Base-by-base conservation (phyloP, 2,329 filamentous ascomycete species). In the Chalara sp. region DNA sequence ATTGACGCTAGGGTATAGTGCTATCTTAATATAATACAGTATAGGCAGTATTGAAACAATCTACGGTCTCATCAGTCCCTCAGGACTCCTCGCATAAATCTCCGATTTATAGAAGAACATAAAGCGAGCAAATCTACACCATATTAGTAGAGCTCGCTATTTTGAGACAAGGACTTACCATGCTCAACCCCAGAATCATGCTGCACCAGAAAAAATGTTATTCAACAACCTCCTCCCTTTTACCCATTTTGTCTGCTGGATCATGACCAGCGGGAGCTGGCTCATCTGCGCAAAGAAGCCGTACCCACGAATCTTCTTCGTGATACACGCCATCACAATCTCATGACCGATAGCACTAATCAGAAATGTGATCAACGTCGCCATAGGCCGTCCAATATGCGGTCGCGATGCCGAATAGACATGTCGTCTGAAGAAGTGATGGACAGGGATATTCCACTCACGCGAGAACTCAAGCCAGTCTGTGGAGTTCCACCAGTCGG, bases 371-470 rank as follows among this genome's bases (percentile, higher is more conserved):
- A 96, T 87, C 54, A 90, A 72, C 30, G 91, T 97, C 30, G 93
- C 91, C 51, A 86, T 75, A 12, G 79, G 76, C 51, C 84, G 82
- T 21, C 89, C 91, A 61, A 95, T 84, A 59, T 86, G 83, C 10
- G 84, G 81, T 7, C 87, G 78, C 10, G 85, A 87, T 2, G 90
- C 90, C 51, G 83, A 86, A 70, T 97, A 99, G 57, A 99, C 92
- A 69, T 99, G 93, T 29, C 93, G 81, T 6, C 91, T 84, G 62
- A 97, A 86, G 72, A 96, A 99, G 65, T 91, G 87, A 71, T 97
- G 93, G 6, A 96, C 92, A 43, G 92, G 92, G n/a, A 95, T 82
- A 67, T 97, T 97, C 92, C 93, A 97, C 72, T 96, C 88, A 58
- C 90, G 83, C 8, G 85, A 91, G 70, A 97, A 99, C 70, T 96